Evolutionary conservation across 306 rosid species (phyloP).

Genomic region (Mucuna pruriens): DNA sequence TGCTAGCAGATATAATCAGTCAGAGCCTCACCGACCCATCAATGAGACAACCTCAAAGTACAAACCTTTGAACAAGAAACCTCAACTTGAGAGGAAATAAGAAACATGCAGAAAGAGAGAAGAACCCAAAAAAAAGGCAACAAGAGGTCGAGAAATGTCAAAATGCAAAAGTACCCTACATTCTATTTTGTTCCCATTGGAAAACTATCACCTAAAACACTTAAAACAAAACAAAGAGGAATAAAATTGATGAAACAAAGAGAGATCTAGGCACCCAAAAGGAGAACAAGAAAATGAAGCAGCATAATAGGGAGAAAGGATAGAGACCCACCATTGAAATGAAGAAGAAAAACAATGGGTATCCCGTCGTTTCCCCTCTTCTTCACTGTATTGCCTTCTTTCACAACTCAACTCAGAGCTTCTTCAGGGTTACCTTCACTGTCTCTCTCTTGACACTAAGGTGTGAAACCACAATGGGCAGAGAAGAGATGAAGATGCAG

Average conservation of each 20-base stretch:
- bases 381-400: neutral
- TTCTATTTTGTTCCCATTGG: neutral
- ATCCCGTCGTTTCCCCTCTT: conserved; percentile 5
- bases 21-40: conserved; percentile 14
- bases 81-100: conserved; percentile 24
- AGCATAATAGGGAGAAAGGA: neutral
- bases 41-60: conserved; percentile 34
- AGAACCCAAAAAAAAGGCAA: neutral
- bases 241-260: neutral
- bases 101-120: neutral
- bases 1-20: neutral
- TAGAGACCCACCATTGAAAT: conserved; percentile 50
- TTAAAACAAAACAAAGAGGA: neutral
- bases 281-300: neutral
- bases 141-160: conserved; percentile 6
- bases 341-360: conserved; percentile 32
- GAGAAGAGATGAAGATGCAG: conserved; percentile 25
- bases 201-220: neutral
- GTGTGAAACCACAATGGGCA: conserved; percentile 5
- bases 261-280: conserved; percentile 45
- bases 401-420: neutral
- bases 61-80: conserved; percentile 24
- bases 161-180: conserved; percentile 26
- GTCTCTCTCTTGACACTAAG: neutral
- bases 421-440: neutral